Base-by-base conservation (phyloP, 306 rosid species). In the Vigna unguiculata region DNA sequence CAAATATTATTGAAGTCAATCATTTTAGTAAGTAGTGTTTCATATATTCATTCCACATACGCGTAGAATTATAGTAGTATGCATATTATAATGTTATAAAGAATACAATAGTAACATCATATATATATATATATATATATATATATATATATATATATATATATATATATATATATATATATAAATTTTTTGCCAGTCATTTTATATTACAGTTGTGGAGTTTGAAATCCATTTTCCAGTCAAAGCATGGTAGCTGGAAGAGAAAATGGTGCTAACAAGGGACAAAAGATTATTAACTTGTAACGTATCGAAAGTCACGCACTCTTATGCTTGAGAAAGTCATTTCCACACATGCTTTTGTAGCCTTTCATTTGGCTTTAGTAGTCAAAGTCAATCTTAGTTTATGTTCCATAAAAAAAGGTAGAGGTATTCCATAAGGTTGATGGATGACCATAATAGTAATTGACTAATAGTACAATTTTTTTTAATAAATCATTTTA, bases 231-330 rank as follows among this genome's bases (percentile, higher is more conserved):
- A 66, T 7, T 40, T 69, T 78, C 61, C 51, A 58, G 76, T 69
- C 70, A 78, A 69, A 78, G 81, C 41, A 32, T 55, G 69, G 3
- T 43, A 47, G 69, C 62, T 62, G 72, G 72, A 63, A 48, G 72
- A 62, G 63, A 43, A 74, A 46, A 46, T 48, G 16, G 20, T 47
- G 24, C 20, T 11, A 34, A 17, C 12, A 46, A 61, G 2, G 9
- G 48, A 59, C 43, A 76, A 67, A 4, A 19, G 9, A 20, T 48
- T 57, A 69, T 45, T 25, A 28, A 43, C 28, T 28, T 57, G 60
- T 17, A 38, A 38, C 43, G 25, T 57, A 32, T 66, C 30, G 6
- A 9, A 67, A 67, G 49, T 65, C 59, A 66, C 24, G 22, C 46
- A 55, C 0, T 52, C 53, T 9, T 63, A 20, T 20, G 71, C 34